Base-by-base conservation (phyloP, 495 filamentous ascomycete species). In the Parachaetomium inaequale region DNA sequence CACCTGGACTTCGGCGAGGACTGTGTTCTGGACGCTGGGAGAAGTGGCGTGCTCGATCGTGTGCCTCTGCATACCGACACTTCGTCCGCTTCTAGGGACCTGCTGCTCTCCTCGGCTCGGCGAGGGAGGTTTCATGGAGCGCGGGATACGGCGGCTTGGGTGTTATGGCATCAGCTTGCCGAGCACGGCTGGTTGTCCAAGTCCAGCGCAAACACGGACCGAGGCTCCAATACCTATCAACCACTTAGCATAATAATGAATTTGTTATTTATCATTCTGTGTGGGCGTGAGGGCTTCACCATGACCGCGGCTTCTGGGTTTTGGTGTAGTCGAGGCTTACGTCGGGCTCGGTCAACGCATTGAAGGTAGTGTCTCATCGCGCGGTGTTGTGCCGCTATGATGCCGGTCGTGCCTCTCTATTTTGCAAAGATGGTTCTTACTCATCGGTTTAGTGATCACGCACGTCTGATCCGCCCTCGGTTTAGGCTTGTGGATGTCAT, bases 31-130 rank as follows among this genome's bases (percentile, higher is more conserved):
- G 55, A 31, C 55, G 0, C 7, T 32, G 1, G 55, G 55, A 12
- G 55, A 57, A 29, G 28, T 57, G 7, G 14, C 40, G n/a, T 57
- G 55, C 28, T 57, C 55, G 25, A 46, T 46, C 38, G 28, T 57
- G 10, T 57, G 40, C 12, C 55, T 57, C 7, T 57, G 55, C 26
- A 57, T 57, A n/a, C 55, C 55, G 17, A 57, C 55, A 15, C 55
- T 57, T 2, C 55, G 40, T 1, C 55, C 55, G 26, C 55, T 57
- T 21, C 3, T 57, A 7, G 55, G 38, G 4, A 7, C 1, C 7
- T 46, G 38, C 4, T 45, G 14, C 14, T 4, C 12, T 43, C 21
- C 7, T n/a, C 55, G 52, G 14, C 4, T 10, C 14, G 21, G 29
- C 5, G 34, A 32, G 7, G 32, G 32, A 10, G 42, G 26, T 8